Conservation (phyloP, 306 rosid genomes). For the Spatholobus suberectus region DNA sequence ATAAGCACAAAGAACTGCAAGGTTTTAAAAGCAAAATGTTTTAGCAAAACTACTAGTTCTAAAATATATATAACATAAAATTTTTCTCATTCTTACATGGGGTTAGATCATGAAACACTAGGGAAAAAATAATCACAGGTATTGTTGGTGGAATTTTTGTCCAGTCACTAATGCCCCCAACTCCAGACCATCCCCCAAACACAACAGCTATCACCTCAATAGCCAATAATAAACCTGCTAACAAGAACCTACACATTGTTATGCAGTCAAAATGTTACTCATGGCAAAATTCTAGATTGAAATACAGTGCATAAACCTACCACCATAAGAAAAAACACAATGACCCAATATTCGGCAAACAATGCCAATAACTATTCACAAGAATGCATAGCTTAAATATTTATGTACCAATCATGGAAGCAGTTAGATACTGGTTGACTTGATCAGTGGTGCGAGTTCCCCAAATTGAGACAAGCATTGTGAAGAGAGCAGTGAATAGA, state of each 20-base stretch:
- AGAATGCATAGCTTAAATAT: neutral
- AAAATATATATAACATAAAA: neutral
- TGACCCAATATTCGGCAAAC: neutral
- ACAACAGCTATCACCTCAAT: constrained; percentile 62
- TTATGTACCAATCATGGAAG: constrained; percentile 68
- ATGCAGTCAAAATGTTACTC: neutral
- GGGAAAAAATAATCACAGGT: constrained; percentile 68
- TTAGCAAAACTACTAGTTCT: neutral
- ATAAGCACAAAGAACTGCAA: constrained; percentile 85
- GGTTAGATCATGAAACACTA: constrained; percentile 75
- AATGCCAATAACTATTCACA: neutral
- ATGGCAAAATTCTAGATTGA: neutral
- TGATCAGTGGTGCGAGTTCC: constrained; percentile 65
- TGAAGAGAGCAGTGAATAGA: constrained; percentile 63
- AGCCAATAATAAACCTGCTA: constrained; percentile 63
- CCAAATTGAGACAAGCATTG: constrained; percentile 63
- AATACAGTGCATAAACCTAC: neutral
- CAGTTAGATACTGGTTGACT: constrained; percentile 75
- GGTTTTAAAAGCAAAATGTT: neutral
- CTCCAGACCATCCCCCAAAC: constrained; percentile 68
- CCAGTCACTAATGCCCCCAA: constrained; percentile 61
- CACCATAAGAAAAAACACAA: neutral
- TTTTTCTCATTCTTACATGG: constrained; percentile 55
- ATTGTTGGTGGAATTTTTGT: constrained; percentile 60
- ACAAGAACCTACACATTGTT: constrained; percentile 24